phyloP scores from a whole-genome alignment of 257 asterid species.

The Solanum lignicaule region DNA sequence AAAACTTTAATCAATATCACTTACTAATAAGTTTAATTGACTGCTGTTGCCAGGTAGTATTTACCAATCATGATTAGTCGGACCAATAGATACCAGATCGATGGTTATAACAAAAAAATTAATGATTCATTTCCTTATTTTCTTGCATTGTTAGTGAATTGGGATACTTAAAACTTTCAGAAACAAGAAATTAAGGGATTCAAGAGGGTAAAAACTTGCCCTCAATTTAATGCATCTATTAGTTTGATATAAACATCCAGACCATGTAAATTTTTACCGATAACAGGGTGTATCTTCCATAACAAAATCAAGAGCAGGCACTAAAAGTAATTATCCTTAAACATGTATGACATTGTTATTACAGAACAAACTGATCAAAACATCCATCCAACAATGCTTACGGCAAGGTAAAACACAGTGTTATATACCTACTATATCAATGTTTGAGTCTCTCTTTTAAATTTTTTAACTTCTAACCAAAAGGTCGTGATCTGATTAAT shows the following conservation, averaged over 20 bases:
- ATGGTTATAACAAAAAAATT: not conserved
- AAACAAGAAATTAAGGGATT: not conserved
- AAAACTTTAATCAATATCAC: not conserved
- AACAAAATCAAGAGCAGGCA: not conserved
- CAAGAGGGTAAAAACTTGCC: not conserved
- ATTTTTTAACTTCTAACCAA: not conserved
- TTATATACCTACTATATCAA: not conserved
- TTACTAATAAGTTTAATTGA: not conserved
- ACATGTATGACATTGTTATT: not conserved
- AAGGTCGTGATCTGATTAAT: not conserved
- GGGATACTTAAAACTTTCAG: not conserved
- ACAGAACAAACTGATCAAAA: not conserved
- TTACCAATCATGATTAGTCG: not conserved
- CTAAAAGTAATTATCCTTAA: not conserved
- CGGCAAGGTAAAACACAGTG: not conserved
- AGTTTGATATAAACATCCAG: not conserved
- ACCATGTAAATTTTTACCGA: not conserved
- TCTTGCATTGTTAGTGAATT: not conserved
- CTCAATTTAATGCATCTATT: not conserved
- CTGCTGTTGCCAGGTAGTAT: not conserved
- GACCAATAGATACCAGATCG: not conserved
- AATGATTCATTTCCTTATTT: not conserved
- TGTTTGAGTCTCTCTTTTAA: not conserved
- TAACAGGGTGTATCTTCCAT: not conserved
- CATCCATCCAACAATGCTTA: not conserved